Percentiles rank a stretch among this genome's conserved stretches.
Conservation (phyloP, 495 filamentous ascomycete genomes). For the Entonaema liquescens region DNA sequence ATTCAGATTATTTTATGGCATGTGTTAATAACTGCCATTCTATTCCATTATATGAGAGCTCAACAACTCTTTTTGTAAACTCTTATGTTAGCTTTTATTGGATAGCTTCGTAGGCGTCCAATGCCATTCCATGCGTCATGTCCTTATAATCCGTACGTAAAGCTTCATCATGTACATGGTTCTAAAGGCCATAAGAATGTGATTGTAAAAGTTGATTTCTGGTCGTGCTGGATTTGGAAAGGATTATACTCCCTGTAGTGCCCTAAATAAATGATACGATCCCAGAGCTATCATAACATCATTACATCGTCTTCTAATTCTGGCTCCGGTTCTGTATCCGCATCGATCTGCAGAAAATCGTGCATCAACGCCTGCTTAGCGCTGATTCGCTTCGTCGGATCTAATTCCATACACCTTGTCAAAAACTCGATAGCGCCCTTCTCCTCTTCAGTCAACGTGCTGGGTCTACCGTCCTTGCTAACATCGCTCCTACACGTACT, state of each 20-base stretch:
- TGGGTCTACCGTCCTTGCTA: conserved; percentile 50
- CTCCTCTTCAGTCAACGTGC: conserved; percentile 65
- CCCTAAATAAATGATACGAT: neutral
- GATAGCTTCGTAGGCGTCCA: neutral
- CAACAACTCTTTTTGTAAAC: neutral
- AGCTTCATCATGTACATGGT: neutral
- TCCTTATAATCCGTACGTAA: neutral
- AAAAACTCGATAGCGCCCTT: conserved; percentile 72
- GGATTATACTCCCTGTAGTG: neutral
- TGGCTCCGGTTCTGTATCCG: conserved; percentile 35
- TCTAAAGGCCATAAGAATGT: too few relatives aligned
- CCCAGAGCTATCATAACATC: conserved; percentile 41
- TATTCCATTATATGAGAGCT: neutral
- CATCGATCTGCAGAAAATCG: conserved; percentile 70
- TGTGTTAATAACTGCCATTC: neutral
- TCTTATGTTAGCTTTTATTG: neutral
- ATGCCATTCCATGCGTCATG: neutral
- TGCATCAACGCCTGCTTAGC: conserved; percentile 76
- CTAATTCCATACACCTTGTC: conserved; percentile 72
- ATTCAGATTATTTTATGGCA: neutral
- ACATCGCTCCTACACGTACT: conserved; percentile 66
- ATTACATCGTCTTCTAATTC: conserved; percentile 45
- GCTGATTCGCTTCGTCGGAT: conserved; percentile 74
- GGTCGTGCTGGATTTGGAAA: neutral
- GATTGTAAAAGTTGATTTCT: neutral